These are phyloP conservation scores for Holtermannia corniformis DNA, from an alignment of 768 basidiomycete genomes.

Conservation along the genomic window DNA sequence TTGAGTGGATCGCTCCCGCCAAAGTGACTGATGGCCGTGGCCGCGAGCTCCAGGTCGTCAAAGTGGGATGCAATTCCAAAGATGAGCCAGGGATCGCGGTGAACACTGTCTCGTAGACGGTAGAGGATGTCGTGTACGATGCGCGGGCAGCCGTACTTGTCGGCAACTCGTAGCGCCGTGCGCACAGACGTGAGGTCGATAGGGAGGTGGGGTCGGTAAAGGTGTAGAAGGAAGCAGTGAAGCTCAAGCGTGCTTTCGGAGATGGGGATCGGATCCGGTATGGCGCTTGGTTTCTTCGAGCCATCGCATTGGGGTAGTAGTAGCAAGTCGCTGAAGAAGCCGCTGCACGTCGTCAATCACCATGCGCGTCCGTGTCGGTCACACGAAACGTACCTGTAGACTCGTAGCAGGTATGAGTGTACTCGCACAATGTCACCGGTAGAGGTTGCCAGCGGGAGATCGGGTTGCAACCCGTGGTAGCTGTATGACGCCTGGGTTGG, in stretches of 20 bases:
- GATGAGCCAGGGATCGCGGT: background rate
- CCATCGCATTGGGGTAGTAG: background rate
- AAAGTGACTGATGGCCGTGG: background rate
- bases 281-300: too few relatives aligned
- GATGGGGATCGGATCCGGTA: too few relatives aligned
- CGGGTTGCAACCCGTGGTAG: background rate
- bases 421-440: background rate
- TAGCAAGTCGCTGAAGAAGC: background rate
- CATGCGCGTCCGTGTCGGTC: background rate
- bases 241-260: background rate
- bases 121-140: background rate
- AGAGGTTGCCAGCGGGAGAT: background rate
- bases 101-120: background rate
- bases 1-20: background rate
- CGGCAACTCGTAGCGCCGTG: background rate
- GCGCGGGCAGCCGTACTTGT: background rate
- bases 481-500: too few relatives aligned
- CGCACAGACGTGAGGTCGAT: background rate
- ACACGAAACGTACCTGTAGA: background rate
- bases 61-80: background rate
- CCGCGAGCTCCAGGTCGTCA: background rate
- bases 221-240: background rate
- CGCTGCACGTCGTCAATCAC: background rate
- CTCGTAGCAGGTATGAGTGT: background rate
- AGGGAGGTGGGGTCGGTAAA: background rate